Evolutionary conservation across 345 rosid species (phyloP).

Genomic region (Litchi chinensis): DNA sequence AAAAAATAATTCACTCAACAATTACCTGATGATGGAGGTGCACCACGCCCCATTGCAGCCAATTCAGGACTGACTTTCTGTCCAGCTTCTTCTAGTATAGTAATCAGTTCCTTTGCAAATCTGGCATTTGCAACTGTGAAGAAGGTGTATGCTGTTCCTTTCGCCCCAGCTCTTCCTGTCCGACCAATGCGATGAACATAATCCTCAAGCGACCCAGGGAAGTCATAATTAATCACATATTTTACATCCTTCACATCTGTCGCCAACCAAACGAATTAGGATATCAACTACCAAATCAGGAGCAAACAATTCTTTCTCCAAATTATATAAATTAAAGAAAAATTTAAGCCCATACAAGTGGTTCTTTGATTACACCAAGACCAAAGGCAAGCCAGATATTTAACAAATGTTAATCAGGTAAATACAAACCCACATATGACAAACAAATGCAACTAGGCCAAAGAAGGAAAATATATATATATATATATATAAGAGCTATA

Average conservation of each 20-base stretch:
- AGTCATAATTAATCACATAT: constrained; percentile 95
- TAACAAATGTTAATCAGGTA: no score
- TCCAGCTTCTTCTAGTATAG: constrained; percentile 95
- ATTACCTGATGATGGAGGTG: constrained; percentile 89
- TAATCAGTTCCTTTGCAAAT: constrained; percentile 86
- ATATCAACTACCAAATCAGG: background rate
- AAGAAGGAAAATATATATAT: no score
- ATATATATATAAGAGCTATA: no score
- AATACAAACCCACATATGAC: background rate
- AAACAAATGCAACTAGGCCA: no score
- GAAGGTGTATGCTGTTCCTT: constrained; percentile 97
- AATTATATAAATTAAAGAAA: background rate
- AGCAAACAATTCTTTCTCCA: background rate
- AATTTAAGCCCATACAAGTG: background rate
- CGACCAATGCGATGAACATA: constrained; percentile 98
- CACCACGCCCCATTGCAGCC: constrained; percentile 95
- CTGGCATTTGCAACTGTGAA: constrained; percentile 97
- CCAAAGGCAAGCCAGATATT: background rate
- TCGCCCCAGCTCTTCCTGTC: constrained; percentile 99
- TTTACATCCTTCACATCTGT: constrained; percentile 97
- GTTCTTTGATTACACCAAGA: background rate
- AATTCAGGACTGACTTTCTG: constrained; percentile 89
- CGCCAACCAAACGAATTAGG: constrained; percentile 23
- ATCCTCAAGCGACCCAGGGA: constrained; percentile 98
- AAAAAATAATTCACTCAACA: background rate